Evolutionary conservation across 306 rosid genomes (phyloP).

Genomic region (Delonix regia): DNA sequence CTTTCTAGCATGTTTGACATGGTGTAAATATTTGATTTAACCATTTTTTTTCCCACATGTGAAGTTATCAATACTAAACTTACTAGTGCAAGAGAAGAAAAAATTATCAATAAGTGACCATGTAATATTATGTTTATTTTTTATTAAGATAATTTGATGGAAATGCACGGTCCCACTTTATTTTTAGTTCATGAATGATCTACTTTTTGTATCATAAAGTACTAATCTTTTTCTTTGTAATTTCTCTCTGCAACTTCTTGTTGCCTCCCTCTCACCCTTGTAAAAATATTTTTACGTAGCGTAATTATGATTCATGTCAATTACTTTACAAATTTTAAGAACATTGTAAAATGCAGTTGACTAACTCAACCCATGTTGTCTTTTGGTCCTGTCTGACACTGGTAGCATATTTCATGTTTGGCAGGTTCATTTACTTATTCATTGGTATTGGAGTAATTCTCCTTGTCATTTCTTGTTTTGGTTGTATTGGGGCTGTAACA

Average conservation of each 20-base stretch:
- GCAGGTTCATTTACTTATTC: constrained; percentile 91
- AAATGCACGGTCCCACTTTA: constrained; percentile 13
- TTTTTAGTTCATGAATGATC: constrained; percentile 10
- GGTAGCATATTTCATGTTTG: constrained; percentile 32
- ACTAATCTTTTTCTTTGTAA: background rate
- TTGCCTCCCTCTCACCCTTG: constrained; percentile 1
- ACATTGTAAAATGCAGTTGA: constrained; percentile 14
- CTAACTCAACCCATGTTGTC: constrained; percentile 19
- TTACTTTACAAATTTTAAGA: background rate
- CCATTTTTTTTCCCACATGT: background rate
- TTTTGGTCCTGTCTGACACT: constrained; percentile 27
- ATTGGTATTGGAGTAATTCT: constrained; percentile 79
- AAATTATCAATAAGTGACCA: background rate
- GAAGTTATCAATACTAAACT: background rate
- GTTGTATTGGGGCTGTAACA: constrained; percentile 77
- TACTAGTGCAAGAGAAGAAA: constrained; percentile 7
- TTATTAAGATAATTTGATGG: background rate
- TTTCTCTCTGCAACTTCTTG: background rate
- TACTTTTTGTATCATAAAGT: constrained; percentile 2
- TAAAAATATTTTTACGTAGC: background rate
- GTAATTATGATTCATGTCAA: background rate
- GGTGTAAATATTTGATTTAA: constrained; percentile 23
- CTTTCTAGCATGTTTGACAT: background rate
- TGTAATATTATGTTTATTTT: background rate
- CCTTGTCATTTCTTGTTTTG: constrained; percentile 79